A percentile compares a stretch with the other conserved stretches of the same genome.
Conservation (phyloP, 1,284 basidiomycete species). For the Irpex lacteus region DNA sequence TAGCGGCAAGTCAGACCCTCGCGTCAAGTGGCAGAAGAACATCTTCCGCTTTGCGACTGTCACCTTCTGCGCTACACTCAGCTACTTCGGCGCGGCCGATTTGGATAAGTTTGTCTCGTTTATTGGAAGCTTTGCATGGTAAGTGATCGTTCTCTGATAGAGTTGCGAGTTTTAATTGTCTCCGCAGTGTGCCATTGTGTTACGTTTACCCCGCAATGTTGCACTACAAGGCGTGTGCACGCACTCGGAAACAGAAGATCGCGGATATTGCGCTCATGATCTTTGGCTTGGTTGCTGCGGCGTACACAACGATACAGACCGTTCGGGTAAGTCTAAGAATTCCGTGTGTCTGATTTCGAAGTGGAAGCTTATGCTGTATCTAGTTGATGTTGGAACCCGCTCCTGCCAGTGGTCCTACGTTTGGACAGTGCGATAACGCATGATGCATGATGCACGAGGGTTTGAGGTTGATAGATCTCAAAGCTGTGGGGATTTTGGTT, state of each 20-base stretch:
- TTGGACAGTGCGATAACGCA: constrained; percentile 26
- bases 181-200: constrained; percentile 82
- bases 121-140: constrained; percentile 95
- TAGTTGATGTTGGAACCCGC: constrained; percentile 37
- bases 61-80: constrained; percentile 71
- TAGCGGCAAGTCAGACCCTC: constrained; percentile 74
- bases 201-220: constrained; percentile 94
- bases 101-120: constrained; percentile 97
- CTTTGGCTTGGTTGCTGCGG: constrained; percentile 82
- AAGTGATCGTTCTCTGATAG: constrained; percentile 29
- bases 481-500: neutral
- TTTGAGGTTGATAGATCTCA: too few species aligned
- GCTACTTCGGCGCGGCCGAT: constrained; percentile 85
- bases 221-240: constrained; percentile 87
- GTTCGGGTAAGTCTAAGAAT: constrained; percentile 47
- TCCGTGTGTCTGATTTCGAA: neutral
- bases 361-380: constrained; percentile 1
- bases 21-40: constrained; percentile 93
- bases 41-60: constrained; percentile 81
- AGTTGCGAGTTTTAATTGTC: constrained; percentile 1
- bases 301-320: constrained; percentile 85
- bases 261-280: constrained; percentile 77
- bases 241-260: constrained; percentile 66
- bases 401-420: constrained; percentile 23
- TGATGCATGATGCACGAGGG: neutral